phyloP scores from a whole-genome alignment of 495 filamentous ascomycete genomes.

The Aspergillus coremiiformis region DNA sequence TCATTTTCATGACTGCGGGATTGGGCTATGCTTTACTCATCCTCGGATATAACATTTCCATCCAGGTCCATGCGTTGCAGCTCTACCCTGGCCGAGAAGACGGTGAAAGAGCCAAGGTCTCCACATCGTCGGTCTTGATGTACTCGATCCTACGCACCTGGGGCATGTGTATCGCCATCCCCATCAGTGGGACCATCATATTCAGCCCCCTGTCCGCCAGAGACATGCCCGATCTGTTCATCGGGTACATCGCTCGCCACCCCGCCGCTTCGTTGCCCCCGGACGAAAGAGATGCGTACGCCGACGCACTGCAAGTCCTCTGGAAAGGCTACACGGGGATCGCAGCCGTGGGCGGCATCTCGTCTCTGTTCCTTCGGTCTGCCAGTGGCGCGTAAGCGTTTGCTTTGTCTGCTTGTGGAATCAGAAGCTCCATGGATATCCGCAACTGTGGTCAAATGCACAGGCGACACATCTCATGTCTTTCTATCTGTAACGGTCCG shows the following conservation, averaged over 20 bases:
- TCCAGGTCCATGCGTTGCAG: slow-evolving; percentile 30
- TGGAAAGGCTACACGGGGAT: neutral
- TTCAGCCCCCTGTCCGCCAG: slow-evolving; percentile 3
- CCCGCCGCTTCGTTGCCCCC: neutral
- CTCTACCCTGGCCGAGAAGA: neutral
- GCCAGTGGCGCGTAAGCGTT: neutral
- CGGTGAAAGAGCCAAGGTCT: slow-evolving; percentile 4
- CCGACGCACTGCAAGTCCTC: neutral
- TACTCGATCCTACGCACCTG: slow-evolving; percentile 53
- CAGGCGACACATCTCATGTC: neutral
- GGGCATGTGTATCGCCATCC: slow-evolving; percentile 58
- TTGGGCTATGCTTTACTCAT: slow-evolving; percentile 50
- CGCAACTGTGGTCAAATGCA: neutral
- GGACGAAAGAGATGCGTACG: neutral
- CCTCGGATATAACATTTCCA: slow-evolving; percentile 40
- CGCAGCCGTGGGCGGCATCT: neutral
- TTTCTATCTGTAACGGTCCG: neutral
- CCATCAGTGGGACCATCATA: slow-evolving; percentile 52
- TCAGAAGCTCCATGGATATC: neutral
- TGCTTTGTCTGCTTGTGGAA: neutral
- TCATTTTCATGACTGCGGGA: slow-evolving; percentile 46
- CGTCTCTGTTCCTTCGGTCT: neutral
- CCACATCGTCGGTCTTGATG: slow-evolving; percentile 27
- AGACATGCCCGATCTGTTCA: neutral
- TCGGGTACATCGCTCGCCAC: neutral